A percentile compares a stretch with the other conserved stretches of the same genome.
phyloP scores from a whole-genome alignment of 805 yeast species.

The Metschnikowia vanudenii region DNA sequence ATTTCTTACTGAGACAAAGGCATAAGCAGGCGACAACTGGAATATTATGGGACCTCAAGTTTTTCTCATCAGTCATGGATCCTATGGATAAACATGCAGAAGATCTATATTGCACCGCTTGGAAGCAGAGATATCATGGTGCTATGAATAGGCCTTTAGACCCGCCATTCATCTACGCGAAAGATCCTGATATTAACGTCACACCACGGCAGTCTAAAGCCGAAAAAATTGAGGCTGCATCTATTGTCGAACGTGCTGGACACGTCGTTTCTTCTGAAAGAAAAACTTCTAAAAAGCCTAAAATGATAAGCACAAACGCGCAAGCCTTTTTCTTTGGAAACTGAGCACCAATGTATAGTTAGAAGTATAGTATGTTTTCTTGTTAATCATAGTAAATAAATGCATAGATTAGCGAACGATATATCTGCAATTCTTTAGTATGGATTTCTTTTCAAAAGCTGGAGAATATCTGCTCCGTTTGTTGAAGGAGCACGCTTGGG shows the following conservation, averaged over 20 bases:
- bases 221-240: not conserved
- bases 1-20: slow-evolving; percentile 17
- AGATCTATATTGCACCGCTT: slow-evolving; percentile 11
- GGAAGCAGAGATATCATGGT: slow-evolving; percentile 16
- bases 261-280: slow-evolving; percentile 1
- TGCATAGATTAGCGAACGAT: too few species aligned
- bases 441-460: slow-evolving; percentile 17
- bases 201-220: not conserved
- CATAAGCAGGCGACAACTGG: not conserved
- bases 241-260: slow-evolving; percentile 8
- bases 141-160: slow-evolving; percentile 11
- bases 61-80: slow-evolving; percentile 14
- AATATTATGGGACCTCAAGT: slow-evolving; percentile 20
- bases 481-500: slow-evolving; percentile 9
- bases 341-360: not conserved
- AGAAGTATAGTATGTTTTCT: not conserved
- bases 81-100: slow-evolving; percentile 3
- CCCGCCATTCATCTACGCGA: slow-evolving; percentile 16
- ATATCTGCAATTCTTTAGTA: not conserved
- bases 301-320: slow-evolving; percentile 12
- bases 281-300: slow-evolving; percentile 4
- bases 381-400: too few species aligned
- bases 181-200: slow-evolving; percentile 10
- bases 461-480: slow-evolving; percentile 20
- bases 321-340: slow-evolving; percentile 8